A percentile compares a stretch with the other conserved stretches of the same genome.
These are phyloP conservation scores for Trypanosomatidae sp. DNA, from an alignment of 208 protist genomes.

Conservation along the genomic window DNA sequence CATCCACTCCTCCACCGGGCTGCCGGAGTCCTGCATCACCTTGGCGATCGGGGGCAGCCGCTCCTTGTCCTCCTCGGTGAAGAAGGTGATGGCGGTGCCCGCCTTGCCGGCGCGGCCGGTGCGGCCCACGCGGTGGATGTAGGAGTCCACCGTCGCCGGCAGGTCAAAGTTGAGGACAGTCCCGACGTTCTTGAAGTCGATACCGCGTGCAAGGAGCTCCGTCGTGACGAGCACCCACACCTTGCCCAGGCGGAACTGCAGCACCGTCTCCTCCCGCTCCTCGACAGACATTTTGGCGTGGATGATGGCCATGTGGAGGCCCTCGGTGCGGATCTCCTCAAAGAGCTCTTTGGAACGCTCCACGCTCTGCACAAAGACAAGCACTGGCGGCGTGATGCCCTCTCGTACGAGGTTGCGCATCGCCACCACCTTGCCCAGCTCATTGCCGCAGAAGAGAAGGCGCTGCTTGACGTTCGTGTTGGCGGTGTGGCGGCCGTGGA, in stretches of 20 bases:
- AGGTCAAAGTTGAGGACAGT: slow-evolving; percentile 99
- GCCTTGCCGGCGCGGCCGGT: slow-evolving; percentile 88
- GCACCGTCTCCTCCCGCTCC: slow-evolving; percentile 93
- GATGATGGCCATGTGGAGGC: slow-evolving; percentile 89
- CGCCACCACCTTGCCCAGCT: slow-evolving; percentile 97
- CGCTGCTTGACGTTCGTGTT: slow-evolving; percentile 85
- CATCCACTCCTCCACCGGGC: slow-evolving; percentile 95
- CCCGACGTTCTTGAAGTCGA: slow-evolving; percentile 98
- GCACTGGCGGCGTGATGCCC: slow-evolving; percentile 94
- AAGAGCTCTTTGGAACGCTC: slow-evolving; percentile 96
- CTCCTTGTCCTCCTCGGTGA: slow-evolving; percentile 94
- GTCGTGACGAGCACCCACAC: slow-evolving; percentile 98
- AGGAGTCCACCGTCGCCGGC: slow-evolving; percentile 93
- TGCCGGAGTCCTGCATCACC: slow-evolving; percentile 93
- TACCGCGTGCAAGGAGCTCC: slow-evolving; percentile 96
- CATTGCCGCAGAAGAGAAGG: slow-evolving; percentile 95
- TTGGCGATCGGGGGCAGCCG: slow-evolving; percentile 89
- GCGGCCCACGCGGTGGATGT: slow-evolving; percentile 97
- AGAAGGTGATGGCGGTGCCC: slow-evolving; percentile 96
- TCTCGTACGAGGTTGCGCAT: slow-evolving; percentile 94
- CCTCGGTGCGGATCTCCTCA: slow-evolving; percentile 91
- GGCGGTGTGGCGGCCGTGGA: slow-evolving; percentile 82
- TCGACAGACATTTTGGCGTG: slow-evolving; percentile 87
- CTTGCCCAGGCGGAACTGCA: slow-evolving; percentile 95
- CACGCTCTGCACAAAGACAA: slow-evolving; percentile 98